Percentiles rank a stretch among this genome's conserved stretches.
These are phyloP conservation scores for Brassica napus DNA, from an alignment of 345 rosid species.

Conservation along the genomic window Da-Ae NC_063451.1:14954001-14954500, in stretches of 20 bases:
- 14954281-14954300: not conserved
- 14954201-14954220: not conserved
- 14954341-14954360: not conserved
- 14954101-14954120: not conserved
- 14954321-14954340: not conserved
- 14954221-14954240: not conserved
- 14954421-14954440: not conserved
- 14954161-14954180: not conserved
- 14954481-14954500: not conserved
- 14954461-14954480: not conserved
- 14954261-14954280: not conserved
- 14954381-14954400: not conserved
- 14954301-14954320: not conserved
- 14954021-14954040: too few species aligned
- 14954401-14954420: too few species aligned
- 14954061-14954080: not conserved
- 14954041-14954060: too few species aligned
- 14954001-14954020: too few species aligned
- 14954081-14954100: not conserved
- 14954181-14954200: not conserved
- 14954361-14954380: not conserved
- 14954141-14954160: not conserved
- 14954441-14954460: not conserved
- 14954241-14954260: not conserved
- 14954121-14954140: not conserved